Base-by-base conservation (phyloP, 2,329 filamentous ascomycete species). In the Periconia sp. region DNA sequence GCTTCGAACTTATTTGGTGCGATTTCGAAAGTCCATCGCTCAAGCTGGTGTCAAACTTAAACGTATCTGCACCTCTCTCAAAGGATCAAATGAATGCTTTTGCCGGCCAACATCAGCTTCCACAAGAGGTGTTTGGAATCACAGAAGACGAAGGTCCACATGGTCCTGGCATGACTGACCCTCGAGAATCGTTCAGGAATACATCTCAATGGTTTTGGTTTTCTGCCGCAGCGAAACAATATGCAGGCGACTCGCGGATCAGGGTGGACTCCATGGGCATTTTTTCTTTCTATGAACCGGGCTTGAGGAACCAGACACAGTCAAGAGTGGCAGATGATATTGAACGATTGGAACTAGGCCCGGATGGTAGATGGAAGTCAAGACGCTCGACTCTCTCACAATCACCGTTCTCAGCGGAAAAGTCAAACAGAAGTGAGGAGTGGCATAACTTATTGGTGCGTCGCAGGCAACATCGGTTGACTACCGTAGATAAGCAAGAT, bases 1-100 rank as follows among this genome's bases (percentile, higher is more conserved):
- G 74, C 4, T 79, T 79, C 44, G 76, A 79, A 59, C 60, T 78
- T 54, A 77, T 78, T n/a, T 78, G 76, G 76, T 79, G 77, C 50
- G 68, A 78, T 43, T 79, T 79, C 38, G 58, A 66, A 17, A 74
- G 73, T 40, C 69, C 70, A 8, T 75, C 70, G 13, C 50, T 78
- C 38, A 60, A 69, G 37, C 49, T 79, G 34, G 57, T 78, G 16
- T 73, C 67, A 30, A 70, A 72, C 43, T 46, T 77, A 12, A 78
- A 79, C 48, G 70, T 78, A 2, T 77, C 76, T 16, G 73, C 70
- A 12, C 77, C 76, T n/a, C n/a, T n/a, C n/a, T n/a, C n/a, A n/a
- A n/a, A n/a, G n/a, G n/a, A n/a, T n/a, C n/a, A n/a, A n/a, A n/a
- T n/a, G n/a, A n/a, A n/a, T n/a, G n/a, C n/a, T n/a, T n/a, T n/a